Conservation (phyloP, 2,329 filamentous ascomycete genomes). For the Claviceps purpurea region DNA sequence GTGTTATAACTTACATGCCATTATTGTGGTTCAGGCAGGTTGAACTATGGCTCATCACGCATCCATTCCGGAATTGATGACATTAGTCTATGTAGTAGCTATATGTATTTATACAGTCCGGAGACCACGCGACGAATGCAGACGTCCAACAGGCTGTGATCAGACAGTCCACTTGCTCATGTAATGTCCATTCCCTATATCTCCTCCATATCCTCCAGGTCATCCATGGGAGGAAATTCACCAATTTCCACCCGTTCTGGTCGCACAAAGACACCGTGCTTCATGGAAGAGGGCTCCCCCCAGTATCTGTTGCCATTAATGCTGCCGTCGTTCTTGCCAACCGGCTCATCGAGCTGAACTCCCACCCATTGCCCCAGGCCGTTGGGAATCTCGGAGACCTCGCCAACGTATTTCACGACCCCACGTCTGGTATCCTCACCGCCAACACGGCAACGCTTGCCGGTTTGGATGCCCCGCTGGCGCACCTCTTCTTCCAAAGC, state of each 20-base stretch:
- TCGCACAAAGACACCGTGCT: conserved; percentile 66
- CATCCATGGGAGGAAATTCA: conserved; percentile 56
- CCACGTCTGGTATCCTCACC: conserved; percentile 58
- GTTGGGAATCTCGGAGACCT: conserved; percentile 59
- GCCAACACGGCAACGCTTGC: conserved; percentile 51
- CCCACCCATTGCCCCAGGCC: conserved; percentile 58
- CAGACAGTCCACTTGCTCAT: not conserved
- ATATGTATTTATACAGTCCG: not conserved
- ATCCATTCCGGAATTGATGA: no score
- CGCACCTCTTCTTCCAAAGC: conserved; percentile 57
- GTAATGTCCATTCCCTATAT: conserved; percentile 28
- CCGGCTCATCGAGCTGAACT: conserved; percentile 63
- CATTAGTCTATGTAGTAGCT: no score
- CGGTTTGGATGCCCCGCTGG: conserved; percentile 51
- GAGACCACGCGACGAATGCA: not conserved
- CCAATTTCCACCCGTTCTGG: conserved; percentile 67
- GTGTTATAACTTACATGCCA: no score
- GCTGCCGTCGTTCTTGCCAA: conserved; percentile 71
- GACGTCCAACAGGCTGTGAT: not conserved
- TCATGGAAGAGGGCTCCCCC: conserved; percentile 46
- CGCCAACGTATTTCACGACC: conserved; percentile 56
- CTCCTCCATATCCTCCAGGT: conserved; percentile 68
- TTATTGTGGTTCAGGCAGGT: no score
- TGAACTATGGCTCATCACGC: no score
- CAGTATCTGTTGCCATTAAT: conserved; percentile 58